phyloP scores from a whole-genome alignment of 176 grass and related monocot species.

The Ensete glaucum region DNA sequence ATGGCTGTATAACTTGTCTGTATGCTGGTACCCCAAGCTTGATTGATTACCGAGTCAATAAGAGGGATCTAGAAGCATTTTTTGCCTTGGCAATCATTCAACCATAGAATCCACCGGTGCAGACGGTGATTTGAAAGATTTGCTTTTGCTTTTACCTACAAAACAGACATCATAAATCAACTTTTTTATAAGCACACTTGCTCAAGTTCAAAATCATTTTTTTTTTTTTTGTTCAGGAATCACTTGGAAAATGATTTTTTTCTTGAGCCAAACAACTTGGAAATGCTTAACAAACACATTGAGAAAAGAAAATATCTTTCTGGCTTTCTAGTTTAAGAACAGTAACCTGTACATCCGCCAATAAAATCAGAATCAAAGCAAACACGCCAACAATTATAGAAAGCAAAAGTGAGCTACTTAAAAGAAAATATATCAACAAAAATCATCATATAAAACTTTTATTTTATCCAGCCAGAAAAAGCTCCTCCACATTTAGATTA shows the following conservation, averaged over 20 bases:
- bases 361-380: background rate
- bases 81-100: slow-evolving; percentile 27
- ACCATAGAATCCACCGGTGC: slow-evolving; percentile 44
- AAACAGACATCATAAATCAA: background rate
- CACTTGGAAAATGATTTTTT: background rate
- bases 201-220: background rate
- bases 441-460: background rate
- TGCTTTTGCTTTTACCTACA: slow-evolving; percentile 60
- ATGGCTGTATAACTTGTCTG: background rate
- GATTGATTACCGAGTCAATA: background rate
- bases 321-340: background rate
- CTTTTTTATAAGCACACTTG: background rate
- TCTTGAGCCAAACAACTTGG: background rate
- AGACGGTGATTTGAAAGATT: slow-evolving; percentile 21
- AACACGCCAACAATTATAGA: background rate
- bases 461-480: background rate
- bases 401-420: background rate
- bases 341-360: background rate
- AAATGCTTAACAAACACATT: background rate
- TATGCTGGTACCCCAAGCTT: background rate
- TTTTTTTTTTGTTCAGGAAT: background rate
- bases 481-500: too few species aligned
- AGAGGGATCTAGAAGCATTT: background rate
- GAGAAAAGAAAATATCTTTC: background rate
- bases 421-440: background rate